Percentiles rank a stretch among this genome's conserved stretches.
phyloP scores from a whole-genome alignment of 2,329 filamentous ascomycete genomes.

The Aureobasidium vineae region DNA sequence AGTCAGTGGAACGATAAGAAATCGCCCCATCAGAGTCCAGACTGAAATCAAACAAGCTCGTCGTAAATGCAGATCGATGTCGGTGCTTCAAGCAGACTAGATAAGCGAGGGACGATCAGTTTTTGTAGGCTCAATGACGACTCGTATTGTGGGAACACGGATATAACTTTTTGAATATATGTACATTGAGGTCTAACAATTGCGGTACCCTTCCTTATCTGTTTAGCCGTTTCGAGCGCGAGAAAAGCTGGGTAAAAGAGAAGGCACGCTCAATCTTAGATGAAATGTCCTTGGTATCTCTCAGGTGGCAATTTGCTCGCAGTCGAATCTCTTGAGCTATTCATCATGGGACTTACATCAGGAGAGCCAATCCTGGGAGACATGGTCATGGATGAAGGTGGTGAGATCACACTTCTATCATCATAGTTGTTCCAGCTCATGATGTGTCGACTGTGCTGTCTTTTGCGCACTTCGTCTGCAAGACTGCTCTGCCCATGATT shows the following conservation, averaged over 20 bases:
- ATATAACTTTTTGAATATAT: neutral
- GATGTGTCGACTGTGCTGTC: slow-evolving; percentile 31
- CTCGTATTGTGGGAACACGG: neutral
- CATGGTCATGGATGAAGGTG: slow-evolving; percentile 22
- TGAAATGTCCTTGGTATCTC: neutral
- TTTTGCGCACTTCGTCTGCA: slow-evolving; percentile 26
- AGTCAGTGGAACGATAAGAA: slow-evolving; percentile 3
- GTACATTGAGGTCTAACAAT: neutral
- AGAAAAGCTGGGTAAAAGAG: neutral
- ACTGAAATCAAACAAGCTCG: neutral
- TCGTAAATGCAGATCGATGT: neutral
- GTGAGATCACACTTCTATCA: slow-evolving; percentile 13
- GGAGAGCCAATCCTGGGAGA: slow-evolving; percentile 20
- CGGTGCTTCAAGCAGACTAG: neutral
- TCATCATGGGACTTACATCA: slow-evolving; percentile 17
- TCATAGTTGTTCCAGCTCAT: slow-evolving; percentile 34
- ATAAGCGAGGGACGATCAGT: neutral
- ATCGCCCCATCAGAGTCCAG: neutral
- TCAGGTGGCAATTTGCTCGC: slow-evolving; percentile 6
- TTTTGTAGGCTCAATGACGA: neutral
- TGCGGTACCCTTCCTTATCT: neutral
- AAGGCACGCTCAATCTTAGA: neutral
- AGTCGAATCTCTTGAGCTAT: slow-evolving; percentile 15
- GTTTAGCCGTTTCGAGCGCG: neutral
- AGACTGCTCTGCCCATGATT: neutral